These are phyloP conservation scores for Meripilus lineatus DNA, from an alignment of 1,284 basidiomycete genomes.

Conservation along the genomic window DNA sequence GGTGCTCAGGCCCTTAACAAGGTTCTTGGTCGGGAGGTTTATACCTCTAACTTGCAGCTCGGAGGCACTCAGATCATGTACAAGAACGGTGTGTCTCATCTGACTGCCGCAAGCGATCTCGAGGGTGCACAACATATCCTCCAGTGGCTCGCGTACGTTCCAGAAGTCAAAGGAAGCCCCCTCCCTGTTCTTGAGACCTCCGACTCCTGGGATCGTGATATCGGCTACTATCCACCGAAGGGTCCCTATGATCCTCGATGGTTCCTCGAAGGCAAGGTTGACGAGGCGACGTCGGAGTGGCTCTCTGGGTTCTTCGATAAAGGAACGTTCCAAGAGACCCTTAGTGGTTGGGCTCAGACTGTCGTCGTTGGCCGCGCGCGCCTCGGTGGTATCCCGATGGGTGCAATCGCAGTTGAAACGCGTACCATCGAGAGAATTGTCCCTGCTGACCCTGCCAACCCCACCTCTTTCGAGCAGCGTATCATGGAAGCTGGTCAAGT, in stretches of 20 bases:
- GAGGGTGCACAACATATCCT: constrained; percentile 92
- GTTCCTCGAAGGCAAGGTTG: constrained; percentile 93
- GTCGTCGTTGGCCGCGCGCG: constrained; percentile 95
- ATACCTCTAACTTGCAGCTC: constrained; percentile 97
- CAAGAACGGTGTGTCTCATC: constrained; percentile 98
- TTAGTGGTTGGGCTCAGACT: constrained; percentile 98
- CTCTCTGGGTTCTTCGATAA: constrained; percentile 94
- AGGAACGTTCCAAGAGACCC: constrained; percentile 93
- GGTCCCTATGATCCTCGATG: constrained; percentile 96
- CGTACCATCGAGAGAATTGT: constrained; percentile 96
- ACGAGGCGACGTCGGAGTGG: constrained; percentile 77
- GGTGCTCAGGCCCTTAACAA: constrained; percentile 98
- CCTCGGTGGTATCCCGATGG: constrained; percentile 95
- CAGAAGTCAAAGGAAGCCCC: constrained; percentile 71
- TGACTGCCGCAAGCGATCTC: constrained; percentile 91
- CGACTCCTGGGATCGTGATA: constrained; percentile 91
- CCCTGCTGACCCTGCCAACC: constrained; percentile 98
- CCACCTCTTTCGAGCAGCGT: constrained; percentile 93
- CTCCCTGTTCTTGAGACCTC: constrained; percentile 71
- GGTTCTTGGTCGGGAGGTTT: constrained; percentile 97
- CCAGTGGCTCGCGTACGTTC: constrained; percentile 94
- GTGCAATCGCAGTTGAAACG: constrained; percentile 97
- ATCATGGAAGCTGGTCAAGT: constrained; percentile 99
- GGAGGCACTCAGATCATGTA: constrained; percentile 99
- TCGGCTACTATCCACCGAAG: constrained; percentile 89